Base-by-base conservation (phyloP, 148 eudicot species). In the Mesembryanthemum crystallinum region DNA sequence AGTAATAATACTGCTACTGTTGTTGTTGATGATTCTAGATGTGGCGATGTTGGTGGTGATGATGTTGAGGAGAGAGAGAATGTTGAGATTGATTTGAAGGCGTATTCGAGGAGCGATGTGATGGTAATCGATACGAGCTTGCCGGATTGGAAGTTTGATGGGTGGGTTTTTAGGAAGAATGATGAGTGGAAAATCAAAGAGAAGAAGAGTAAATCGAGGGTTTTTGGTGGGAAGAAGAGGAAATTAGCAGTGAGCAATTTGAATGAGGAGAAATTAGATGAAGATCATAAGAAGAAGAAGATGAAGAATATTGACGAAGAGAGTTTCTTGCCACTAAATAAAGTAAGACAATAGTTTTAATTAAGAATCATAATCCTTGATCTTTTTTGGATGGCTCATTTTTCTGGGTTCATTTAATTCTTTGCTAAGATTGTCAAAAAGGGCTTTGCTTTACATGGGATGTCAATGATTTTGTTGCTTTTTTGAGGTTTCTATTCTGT, bases 111-210 rank as follows among this genome's bases (percentile, higher is more conserved):
- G 52, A 91, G 88, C 12, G 90, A 94, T 24, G 97, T 94, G 29
- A 87, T 88, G 11, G 91, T 94, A 23, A 87, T 94, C 0, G 98
- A 94, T 67, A 88, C 98, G 25, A 94, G 98, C 71, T 80, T 75
- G 58, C 68, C 69, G 55, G 82, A 68, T 32, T 91, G 98, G 97
- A 94, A 86, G 57, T 77, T 81, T 47, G 94, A 94, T 83, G 84
- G 84, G 76, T 74, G 86, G 86, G 85, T 91, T 61, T 94, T 82
- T 67, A 85, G 94, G 82, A 91, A 85, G 77, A 91, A 91, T 77
- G 89, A 85, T 85, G 89, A 87, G 76, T 94, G 98, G 98, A 88
- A 85, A 52, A 88, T 91, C 71, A 83, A 88, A 17, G 97, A 94
- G 75, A 89, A 87, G 84, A 89, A 83, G 76, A 33, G 78, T 45